Evolutionary conservation across 2,329 filamentous ascomycete genomes (phyloP), one percentile per base, ranked within the genome.

Genomic region (Pseudopyrenochaeta lycopersici): DNA sequence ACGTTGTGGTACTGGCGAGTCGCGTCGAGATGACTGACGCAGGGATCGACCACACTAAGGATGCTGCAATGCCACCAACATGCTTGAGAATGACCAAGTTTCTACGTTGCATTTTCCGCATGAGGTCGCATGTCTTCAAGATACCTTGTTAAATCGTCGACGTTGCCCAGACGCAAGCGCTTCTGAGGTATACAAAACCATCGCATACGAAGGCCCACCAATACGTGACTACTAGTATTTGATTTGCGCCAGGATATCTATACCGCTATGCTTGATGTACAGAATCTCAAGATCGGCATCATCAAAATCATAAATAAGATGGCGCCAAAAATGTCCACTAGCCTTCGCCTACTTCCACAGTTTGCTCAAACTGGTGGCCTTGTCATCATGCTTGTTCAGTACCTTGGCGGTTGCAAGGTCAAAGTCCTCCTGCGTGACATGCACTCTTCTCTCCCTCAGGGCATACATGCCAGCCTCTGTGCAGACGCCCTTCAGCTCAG

Each of bases 391-490:
- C 85, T 97, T 98, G 87, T 99, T 98, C 76, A 99, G 85, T 56
- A 99, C 94, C 90, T 99, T 99, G 75, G 95, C 95, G 6, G 95
- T 99, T 30, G 95, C 95, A 59, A 99, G 85, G 77, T 99, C 95
- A 76, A 99, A 99, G 79, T 99, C 95, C 80, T 99, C 95, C 77
- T 99, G 95, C 32, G 95, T 99, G 64, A 99, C 95, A 77, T 99
- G 95, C 54, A 99, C 94, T 79, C 95, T 88, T 74, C 95, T 85
- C 81, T 99, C 95, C 67, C 95, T 88, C 62, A 99, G 84, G 12
- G 95, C 95, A 74, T 95, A 99, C 95, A 99, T 99, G 70, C 95
- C 95, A 2, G 95, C 92, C 79, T 99, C 95, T 40, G 95, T 99
- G 77, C 95, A 99, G 42, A 99, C 95, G 81, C 95, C 95, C 87